These are phyloP conservation scores for Paecilomyces dactylethromorphus DNA, from an alignment of 2,329 filamentous ascomycete genomes.

Conservation along the genomic window DNA sequence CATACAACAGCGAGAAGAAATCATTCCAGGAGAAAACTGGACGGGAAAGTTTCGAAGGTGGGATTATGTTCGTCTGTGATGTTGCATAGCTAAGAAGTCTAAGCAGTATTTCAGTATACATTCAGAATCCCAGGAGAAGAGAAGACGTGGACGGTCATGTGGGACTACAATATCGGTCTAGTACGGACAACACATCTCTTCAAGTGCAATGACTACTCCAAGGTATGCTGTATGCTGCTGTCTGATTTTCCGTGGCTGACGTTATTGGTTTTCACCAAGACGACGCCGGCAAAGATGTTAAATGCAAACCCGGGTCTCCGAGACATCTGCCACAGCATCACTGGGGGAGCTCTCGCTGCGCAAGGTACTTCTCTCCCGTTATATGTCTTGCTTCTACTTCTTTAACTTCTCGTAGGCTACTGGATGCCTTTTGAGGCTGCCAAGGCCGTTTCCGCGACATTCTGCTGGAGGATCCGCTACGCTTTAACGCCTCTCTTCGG, in stretches of 20 bases:
- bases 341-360: conserved; percentile 79
- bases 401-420: conserved; percentile 59
- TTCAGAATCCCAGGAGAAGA: conserved; percentile 66
- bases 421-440: conserved; percentile 93
- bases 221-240: conserved; percentile 50
- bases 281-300: conserved; percentile 77
- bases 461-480: conserved; percentile 77
- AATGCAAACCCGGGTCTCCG: conserved; percentile 71
- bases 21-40: conserved; percentile 80
- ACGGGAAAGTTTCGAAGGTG: conserved; percentile 82
- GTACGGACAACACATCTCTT: conserved; percentile 94
- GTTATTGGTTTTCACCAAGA: conserved; percentile 51
- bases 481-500: conserved; percentile 90
- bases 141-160: conserved; percentile 71
- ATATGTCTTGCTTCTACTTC: background rate
- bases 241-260: background rate
- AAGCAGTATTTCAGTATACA: conserved; percentile 55
- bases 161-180: conserved; percentile 94
- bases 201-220: conserved; percentile 80
- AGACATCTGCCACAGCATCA: conserved; percentile 91
- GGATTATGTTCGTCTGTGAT: conserved; percentile 12
- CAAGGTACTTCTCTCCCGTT: conserved; percentile 60
- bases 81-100: conserved; percentile 2
- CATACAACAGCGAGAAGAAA: conserved; percentile 93
- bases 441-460: conserved; percentile 78